Percentiles rank a stretch among this genome's conserved stretches.
These are phyloP conservation scores for Cyathus striatus DNA, from an alignment of 768 basidiomycete genomes.

Conservation along the genomic window DNA sequence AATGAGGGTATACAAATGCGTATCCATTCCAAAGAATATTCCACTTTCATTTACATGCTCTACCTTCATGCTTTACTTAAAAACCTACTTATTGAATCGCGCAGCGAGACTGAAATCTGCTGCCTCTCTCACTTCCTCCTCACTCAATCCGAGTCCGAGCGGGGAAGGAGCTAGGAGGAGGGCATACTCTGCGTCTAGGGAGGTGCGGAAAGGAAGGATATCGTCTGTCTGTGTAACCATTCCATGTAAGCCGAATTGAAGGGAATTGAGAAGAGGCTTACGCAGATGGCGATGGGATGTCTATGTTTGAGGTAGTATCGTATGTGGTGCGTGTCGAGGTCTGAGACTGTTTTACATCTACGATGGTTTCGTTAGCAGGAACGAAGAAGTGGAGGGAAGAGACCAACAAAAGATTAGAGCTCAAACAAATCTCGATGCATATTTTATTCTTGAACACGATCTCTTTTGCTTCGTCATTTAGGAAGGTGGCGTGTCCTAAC, in stretches of 20 bases:
- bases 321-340: slow-evolving; percentile 70
- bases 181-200: slow-evolving; percentile 74
- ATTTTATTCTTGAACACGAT: slow-evolving; percentile 49
- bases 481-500: slow-evolving; percentile 79
- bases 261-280: slow-evolving; percentile 28
- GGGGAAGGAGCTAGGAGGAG: slow-evolving; percentile 71
- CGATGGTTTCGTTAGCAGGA: background rate
- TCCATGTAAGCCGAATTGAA: slow-evolving; percentile 3
- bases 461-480: slow-evolving; percentile 52
- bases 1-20: background rate
- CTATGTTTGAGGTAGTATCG: slow-evolving; percentile 53
- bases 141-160: slow-evolving; percentile 61
- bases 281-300: slow-evolving; percentile 76
- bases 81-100: slow-evolving; percentile 19
- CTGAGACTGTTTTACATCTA: slow-evolving; percentile 66
- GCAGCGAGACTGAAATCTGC: slow-evolving; percentile 58
- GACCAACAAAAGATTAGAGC: slow-evolving; percentile 69
- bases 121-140: slow-evolving; percentile 49
- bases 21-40: background rate
- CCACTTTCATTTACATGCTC: too few species aligned
- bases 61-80: too few species aligned
- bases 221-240: slow-evolving; percentile 72
- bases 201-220: slow-evolving; percentile 70
- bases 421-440: slow-evolving; percentile 78
- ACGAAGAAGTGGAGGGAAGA: background rate